phyloP scores from a whole-genome alignment of 768 basidiomycete genomes.

The Amanita rubescens region DNA sequence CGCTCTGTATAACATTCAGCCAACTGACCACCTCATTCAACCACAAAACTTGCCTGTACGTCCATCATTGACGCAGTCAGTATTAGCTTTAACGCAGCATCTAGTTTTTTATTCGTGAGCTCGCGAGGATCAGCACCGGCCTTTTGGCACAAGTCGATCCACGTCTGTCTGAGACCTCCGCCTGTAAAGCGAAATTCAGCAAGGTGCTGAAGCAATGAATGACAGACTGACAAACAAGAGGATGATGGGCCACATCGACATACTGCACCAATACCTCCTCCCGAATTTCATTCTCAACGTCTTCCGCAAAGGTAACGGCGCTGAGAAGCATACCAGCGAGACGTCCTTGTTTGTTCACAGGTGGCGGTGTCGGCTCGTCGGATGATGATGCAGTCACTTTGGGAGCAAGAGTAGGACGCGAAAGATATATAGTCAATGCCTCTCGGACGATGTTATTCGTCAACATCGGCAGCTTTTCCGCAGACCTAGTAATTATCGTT shows the following conservation, averaged over 20 bases:
- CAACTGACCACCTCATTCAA: neutral
- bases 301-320: slow-evolving; percentile 38
- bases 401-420: slow-evolving; percentile 24
- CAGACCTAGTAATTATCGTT: slow-evolving; percentile 31
- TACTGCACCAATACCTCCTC: slow-evolving; percentile 46
- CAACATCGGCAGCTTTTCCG: slow-evolving; percentile 35
- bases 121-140: slow-evolving; percentile 60
- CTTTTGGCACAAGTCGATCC: slow-evolving; percentile 79
- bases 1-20: slow-evolving; percentile 22
- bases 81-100: slow-evolving; percentile 41
- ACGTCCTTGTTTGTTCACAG: slow-evolving; percentile 43
- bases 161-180: slow-evolving; percentile 49
- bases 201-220: slow-evolving; percentile 18
- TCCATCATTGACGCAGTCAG: slow-evolving; percentile 39
- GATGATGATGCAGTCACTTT: slow-evolving; percentile 19
- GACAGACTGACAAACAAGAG: slow-evolving; percentile 53
- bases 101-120: slow-evolving; percentile 43
- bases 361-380: slow-evolving; percentile 24
- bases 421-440: slow-evolving; percentile 42
- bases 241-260: slow-evolving; percentile 71
- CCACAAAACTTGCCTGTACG: slow-evolving; percentile 33
- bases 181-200: slow-evolving; percentile 21
- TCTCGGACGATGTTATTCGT: slow-evolving; percentile 50
- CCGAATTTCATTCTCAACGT: slow-evolving; percentile 29
- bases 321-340: slow-evolving; percentile 48